Conservation (phyloP, 768 basidiomycete species). For the Tylopilus intermedius region DNA sequence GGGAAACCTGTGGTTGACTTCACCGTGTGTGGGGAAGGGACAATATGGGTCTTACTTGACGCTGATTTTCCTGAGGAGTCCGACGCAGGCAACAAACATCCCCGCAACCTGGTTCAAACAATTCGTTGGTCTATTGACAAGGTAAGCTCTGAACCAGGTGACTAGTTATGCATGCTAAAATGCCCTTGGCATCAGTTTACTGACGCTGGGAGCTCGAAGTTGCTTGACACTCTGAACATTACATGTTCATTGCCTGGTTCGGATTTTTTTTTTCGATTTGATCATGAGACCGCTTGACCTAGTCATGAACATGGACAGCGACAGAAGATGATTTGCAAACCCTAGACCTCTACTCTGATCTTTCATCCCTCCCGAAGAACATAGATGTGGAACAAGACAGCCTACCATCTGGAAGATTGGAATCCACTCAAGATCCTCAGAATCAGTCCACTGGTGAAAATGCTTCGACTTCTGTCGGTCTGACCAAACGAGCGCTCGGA, state of each 20-base stretch:
- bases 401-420: constrained; percentile 30
- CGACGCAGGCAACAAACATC: constrained; percentile 8
- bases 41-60: constrained; percentile 50
- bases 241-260: constrained; percentile 44
- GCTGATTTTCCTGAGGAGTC: constrained; percentile 31
- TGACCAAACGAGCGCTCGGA: constrained; percentile 44
- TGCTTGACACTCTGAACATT: constrained; percentile 46
- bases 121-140: constrained; percentile 34
- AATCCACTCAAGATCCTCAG: constrained; percentile 4
- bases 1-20: constrained; percentile 60
- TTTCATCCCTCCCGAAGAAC: constrained; percentile 59
- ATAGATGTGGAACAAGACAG: constrained; percentile 42
- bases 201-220: constrained; percentile 18
- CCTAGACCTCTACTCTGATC: constrained; percentile 57
- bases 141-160: constrained; percentile 27
- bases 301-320: constrained; percentile 39
- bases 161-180: neutral
- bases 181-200: constrained; percentile 15
- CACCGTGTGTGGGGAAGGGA: constrained; percentile 32
- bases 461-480: constrained; percentile 12
- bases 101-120: constrained; percentile 26
- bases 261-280: constrained; percentile 2
- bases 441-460: constrained; percentile 10
- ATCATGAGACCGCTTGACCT: neutral
- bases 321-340: constrained; percentile 43